Evolutionary conservation across 495 filamentous ascomycete species (phyloP).

Genomic region (Hypomontagnella submonticulosa): DNA sequence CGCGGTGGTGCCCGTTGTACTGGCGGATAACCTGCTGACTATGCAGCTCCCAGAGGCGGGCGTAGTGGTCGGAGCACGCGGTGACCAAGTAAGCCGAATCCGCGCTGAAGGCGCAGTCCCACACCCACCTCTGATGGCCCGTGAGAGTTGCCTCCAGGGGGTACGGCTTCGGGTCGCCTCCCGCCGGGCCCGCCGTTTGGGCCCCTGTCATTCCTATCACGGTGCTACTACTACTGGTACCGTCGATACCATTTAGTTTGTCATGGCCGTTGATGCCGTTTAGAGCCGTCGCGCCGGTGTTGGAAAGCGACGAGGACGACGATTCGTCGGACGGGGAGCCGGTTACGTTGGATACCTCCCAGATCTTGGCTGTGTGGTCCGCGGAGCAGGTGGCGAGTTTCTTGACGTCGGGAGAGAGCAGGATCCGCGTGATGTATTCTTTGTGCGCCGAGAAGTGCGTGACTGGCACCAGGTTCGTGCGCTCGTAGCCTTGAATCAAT

Average conservation of each 20-base stretch:
- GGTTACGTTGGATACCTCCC: conserved; percentile 78
- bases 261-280: conserved; percentile 31
- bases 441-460: conserved; percentile 93
- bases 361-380: conserved; percentile 97
- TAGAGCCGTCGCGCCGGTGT: conserved; percentile 3
- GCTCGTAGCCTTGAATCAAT: conserved; percentile 82
- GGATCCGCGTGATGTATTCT: conserved; percentile 93
- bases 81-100: conserved; percentile 98
- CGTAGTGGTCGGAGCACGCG: conserved; percentile 96
- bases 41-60: conserved; percentile 91
- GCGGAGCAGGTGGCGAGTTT: conserved; percentile 97
- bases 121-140: conserved; percentile 98
- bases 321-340: conserved; percentile 58
- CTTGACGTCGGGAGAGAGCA: conserved; percentile 96
- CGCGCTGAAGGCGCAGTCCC: conserved; percentile 98
- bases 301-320: conserved; percentile 32
- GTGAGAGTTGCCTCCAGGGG: conserved; percentile 87
- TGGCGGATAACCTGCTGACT: conserved; percentile 91
- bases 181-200: background rate
- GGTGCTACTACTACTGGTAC: conserved; percentile 18
- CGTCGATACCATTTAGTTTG: conserved; percentile 20
- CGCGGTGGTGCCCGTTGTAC: conserved; percentile 97
- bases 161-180: conserved; percentile 64
- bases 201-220: background rate
- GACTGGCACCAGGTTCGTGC: conserved; percentile 88